Percentiles rank a stretch among this genome's conserved stretches.
These are phyloP conservation scores for Fusarium solani-melongenae DNA, from an alignment of 2,329 filamentous ascomycete species.

Conservation along the genomic window DNA sequence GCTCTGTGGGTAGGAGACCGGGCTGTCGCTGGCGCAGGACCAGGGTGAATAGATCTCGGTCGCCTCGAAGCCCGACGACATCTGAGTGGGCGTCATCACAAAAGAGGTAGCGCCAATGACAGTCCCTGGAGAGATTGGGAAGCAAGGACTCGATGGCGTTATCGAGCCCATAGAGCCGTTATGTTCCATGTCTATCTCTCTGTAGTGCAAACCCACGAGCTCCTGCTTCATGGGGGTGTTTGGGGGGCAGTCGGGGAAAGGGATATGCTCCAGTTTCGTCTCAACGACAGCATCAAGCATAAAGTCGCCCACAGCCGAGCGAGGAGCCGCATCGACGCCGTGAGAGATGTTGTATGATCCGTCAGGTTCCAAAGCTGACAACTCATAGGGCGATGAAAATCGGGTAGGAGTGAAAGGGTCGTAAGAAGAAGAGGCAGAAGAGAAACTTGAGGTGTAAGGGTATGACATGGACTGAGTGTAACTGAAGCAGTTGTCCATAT, in stretches of 20 bases:
- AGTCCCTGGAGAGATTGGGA: background rate
- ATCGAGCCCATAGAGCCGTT: background rate
- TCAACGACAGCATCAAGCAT: background rate
- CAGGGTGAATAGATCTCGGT: background rate
- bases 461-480: slow-evolving; percentile 48
- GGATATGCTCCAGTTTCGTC: background rate
- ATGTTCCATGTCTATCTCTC: background rate
- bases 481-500: slow-evolving; percentile 52
- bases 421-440: slow-evolving; percentile 53
- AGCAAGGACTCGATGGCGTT: background rate
- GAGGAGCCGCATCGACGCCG: background rate
- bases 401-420: slow-evolving; percentile 55
- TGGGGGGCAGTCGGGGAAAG: background rate
- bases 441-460: slow-evolving; percentile 50
- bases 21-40: background rate
- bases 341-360: background rate
- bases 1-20: background rate
- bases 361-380: slow-evolving; percentile 46
- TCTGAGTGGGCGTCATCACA: background rate
- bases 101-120: background rate
- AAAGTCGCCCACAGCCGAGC: background rate
- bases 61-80: background rate
- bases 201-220: background rate
- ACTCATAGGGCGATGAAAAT: slow-evolving; percentile 53
- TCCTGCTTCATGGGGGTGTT: background rate